These are phyloP conservation scores for Serendipita sp. DNA, from an alignment of 768 basidiomycete species.

Conservation along the genomic window DNA sequence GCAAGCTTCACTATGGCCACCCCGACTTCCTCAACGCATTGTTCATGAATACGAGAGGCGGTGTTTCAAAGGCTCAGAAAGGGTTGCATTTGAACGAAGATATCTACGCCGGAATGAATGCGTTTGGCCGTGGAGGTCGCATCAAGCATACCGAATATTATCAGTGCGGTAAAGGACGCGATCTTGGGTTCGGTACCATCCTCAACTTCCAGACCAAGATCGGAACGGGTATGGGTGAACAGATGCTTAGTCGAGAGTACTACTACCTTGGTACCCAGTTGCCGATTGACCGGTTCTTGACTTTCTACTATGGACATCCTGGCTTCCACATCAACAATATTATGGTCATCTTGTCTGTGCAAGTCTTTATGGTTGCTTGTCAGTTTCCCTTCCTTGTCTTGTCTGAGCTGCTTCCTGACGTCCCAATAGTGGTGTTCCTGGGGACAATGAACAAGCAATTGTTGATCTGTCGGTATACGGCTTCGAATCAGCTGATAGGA, in stretches of 20 bases:
- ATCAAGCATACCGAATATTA: conserved; percentile 99
- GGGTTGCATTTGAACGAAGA: conserved; percentile 98
- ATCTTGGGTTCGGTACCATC: conserved; percentile 97
- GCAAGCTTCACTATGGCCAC: conserved; percentile 97
- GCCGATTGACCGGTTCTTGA: conserved; percentile 95
- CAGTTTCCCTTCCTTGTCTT: conserved; percentile 20
- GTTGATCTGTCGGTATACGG: conserved; percentile 62
- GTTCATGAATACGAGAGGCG: conserved; percentile 97
- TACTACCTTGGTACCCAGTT: conserved; percentile 97
- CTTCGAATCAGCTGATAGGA: conserved; percentile 53
- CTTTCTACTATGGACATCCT: conserved; percentile 98
- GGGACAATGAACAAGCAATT: conserved; percentile 80
- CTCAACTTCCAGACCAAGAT: conserved; percentile 99
- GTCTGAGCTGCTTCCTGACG: neutral
- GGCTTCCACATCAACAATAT: conserved; percentile 99
- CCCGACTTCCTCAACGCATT: conserved; percentile 97
- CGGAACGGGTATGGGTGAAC: conserved; percentile 99
- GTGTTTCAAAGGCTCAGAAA: conserved; percentile 98
- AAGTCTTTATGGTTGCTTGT: conserved; percentile 87
- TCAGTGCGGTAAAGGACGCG: conserved; percentile 96
- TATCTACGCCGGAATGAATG: conserved; percentile 99
- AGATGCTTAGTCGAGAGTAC: conserved; percentile 97
- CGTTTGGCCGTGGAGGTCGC: conserved; percentile 86
- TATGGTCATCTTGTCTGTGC: conserved; percentile 92
- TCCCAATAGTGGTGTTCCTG: conserved; percentile 67